Conservation (phyloP, 2,329 filamentous ascomycete species). For the Diaporthe ilicicola region DNA sequence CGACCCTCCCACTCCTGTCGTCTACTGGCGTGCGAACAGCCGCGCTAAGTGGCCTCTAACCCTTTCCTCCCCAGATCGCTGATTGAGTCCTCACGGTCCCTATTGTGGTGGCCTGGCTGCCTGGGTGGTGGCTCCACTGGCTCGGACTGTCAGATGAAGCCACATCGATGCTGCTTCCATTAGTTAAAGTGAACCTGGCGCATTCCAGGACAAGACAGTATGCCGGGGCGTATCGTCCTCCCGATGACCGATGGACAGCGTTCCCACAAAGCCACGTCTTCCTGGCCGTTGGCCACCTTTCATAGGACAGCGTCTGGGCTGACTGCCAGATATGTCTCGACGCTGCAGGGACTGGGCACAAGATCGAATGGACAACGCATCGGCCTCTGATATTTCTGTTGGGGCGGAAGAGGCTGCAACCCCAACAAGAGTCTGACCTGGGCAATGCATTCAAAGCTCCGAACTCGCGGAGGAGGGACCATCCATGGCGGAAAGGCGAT, state of each 20-base stretch:
- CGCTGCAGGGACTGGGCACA: not conserved
- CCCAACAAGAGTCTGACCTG: slow-evolving; percentile 4
- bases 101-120: no score
- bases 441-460: slow-evolving; percentile 16
- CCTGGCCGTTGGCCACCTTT: not conserved
- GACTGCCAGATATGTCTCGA: not conserved
- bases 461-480: not conserved
- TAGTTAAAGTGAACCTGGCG: not conserved
- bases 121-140: not conserved
- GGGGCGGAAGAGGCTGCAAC: not conserved
- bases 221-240: not conserved
- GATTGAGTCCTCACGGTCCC: not conserved
- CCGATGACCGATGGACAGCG: not conserved
- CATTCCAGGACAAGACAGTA: not conserved
- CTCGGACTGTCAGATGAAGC: slow-evolving; percentile 4
- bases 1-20: slow-evolving; percentile 2
- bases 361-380: not conserved
- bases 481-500: not conserved
- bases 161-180: not conserved
- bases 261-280: not conserved
- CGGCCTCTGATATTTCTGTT: slow-evolving; percentile 3
- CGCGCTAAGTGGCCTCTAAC: not conserved
- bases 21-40: not conserved
- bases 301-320: not conserved
- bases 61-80: not conserved